phyloP scores from a whole-genome alignment of 2,329 filamentous ascomycete genomes.

The Dryadomyces sulphureus region DNA sequence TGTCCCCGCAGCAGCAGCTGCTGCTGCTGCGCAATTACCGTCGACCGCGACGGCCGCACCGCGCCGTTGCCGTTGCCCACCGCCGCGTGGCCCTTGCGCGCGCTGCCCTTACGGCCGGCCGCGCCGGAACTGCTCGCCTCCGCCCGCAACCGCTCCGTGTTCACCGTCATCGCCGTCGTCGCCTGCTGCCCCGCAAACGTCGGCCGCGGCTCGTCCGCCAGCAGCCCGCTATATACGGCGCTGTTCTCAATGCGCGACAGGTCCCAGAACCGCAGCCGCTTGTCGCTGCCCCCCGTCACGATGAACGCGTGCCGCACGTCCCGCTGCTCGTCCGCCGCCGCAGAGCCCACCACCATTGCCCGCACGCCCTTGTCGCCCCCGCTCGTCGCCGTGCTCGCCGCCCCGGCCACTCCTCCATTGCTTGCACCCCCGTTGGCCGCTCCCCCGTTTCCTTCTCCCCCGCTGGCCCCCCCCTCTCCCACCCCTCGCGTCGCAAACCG shows the following conservation, averaged over 20 bases:
- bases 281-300: slow-evolving; percentile 76
- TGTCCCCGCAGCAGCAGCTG: slow-evolving; percentile 76
- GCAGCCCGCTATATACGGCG: slow-evolving; percentile 64
- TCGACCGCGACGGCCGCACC: slow-evolving; percentile 50
- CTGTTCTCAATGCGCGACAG: slow-evolving; percentile 64
- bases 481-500: slow-evolving; percentile 69
- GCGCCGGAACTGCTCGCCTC: slow-evolving; percentile 14
- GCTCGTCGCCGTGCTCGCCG: slow-evolving; percentile 15
- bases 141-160: slow-evolving; percentile 43
- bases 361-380: slow-evolving; percentile 54
- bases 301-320: slow-evolving; percentile 72
- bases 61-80: slow-evolving; percentile 11
- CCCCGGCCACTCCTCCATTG: background rate
- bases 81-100: slow-evolving; percentile 13
- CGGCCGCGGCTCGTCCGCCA: slow-evolving; percentile 55
- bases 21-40: slow-evolving; percentile 77
- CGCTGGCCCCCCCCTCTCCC: slow-evolving; percentile 24
- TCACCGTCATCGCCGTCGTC: slow-evolving; percentile 46
- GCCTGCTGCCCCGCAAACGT: slow-evolving; percentile 53
- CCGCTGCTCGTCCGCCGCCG: slow-evolving; percentile 32
- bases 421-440: background rate
- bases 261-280: slow-evolving; percentile 91
- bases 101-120: slow-evolving; percentile 12
- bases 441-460: background rate
- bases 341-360: slow-evolving; percentile 51